Base-by-base conservation (phyloP, 2,329 filamentous ascomycete species). In the Fusarium luffae region DNA sequence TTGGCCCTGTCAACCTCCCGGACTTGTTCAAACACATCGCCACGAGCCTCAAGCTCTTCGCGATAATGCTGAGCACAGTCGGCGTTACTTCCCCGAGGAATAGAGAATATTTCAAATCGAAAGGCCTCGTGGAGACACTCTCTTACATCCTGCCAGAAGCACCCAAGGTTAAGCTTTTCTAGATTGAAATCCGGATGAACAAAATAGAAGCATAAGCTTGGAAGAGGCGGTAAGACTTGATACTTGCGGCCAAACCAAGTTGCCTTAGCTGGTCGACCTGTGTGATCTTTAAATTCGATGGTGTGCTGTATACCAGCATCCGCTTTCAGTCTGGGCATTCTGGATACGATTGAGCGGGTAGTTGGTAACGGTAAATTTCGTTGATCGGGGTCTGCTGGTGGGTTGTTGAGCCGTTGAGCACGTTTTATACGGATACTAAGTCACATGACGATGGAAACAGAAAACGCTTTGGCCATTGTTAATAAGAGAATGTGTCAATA, bases 11-110 rank as follows among this genome's bases (percentile, higher is more conserved):
- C 27, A 28, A 28, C 27, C 27, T 28, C 13, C 5, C 9, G 21
- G 18, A 34, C 27, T 3, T 58, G 28, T 21, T 34, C 7, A 5
- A n/a, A 27, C 2, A 43, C 28, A 6, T 43, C 28, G 3, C 37
- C 48, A 1, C 37, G 28, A 37, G 37, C 28, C 37, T 54, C 40
- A 0, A 54, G n/a, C 28, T 54, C 55, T 11, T 58, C 10, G 1
- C 37, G 37, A n/a, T 58, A 58, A 21, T 54, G 28, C 2, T 54
- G 28, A n/a, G 48, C 55, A 34, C 48, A 59, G 8, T 44, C 28
- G n/a, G 18, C 19, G 8, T 59, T 3, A 11, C 13, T 52, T 1
- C 19, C 37, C 7, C 48, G 14, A n/a, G 40, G 37, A 5, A 54
- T 7, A 3, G 14, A 19, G 12, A 54, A 54, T 1, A 58, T 19